phyloP scores from a whole-genome alignment of 1,284 basidiomycete species.

The Rhizopogon parksii region DNA sequence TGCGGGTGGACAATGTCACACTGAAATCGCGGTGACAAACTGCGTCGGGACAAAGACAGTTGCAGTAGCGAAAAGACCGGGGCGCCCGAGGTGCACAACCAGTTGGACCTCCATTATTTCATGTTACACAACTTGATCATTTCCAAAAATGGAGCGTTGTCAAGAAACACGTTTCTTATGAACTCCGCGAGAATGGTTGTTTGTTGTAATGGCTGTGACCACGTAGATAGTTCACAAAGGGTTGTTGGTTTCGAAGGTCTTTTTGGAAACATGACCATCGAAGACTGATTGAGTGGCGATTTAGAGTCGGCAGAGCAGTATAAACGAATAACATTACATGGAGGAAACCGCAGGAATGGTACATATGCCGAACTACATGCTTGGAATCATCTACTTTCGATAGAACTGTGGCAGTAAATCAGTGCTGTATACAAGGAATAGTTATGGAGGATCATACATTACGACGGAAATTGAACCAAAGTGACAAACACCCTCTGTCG shows the following conservation, averaged over 20 bases:
- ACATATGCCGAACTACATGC: slow-evolving; percentile 14
- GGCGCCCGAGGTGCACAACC: slow-evolving; percentile 3
- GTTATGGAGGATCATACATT: slow-evolving; percentile 50
- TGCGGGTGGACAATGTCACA: slow-evolving; percentile 2
- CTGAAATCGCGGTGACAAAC: neutral
- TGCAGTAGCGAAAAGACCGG: neutral
- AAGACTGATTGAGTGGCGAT: slow-evolving; percentile 1
- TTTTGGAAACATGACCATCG: slow-evolving; percentile 3
- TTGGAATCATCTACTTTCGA: slow-evolving; percentile 41
- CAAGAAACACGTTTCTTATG: slow-evolving; percentile 6
- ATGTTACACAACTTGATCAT: neutral
- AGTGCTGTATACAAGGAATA: slow-evolving; percentile 12
- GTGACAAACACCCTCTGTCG: slow-evolving; percentile 76
- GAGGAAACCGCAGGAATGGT: slow-evolving; percentile 6
- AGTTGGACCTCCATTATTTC: slow-evolving; percentile 3
- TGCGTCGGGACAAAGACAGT: slow-evolving; percentile 18
- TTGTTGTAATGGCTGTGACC: slow-evolving; percentile 1
- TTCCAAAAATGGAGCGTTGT: slow-evolving; percentile 15
- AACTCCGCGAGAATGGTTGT: slow-evolving; percentile 7
- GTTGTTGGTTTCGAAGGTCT: neutral
- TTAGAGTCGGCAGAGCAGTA: slow-evolving; percentile 13
- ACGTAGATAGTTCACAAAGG: slow-evolving; percentile 5
- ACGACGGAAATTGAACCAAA: slow-evolving; percentile 85
- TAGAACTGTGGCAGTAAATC: slow-evolving; percentile 49
- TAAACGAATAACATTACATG: slow-evolving; percentile 23